Percentiles rank a stretch among this genome's conserved stretches.
phyloP scores from a whole-genome alignment of 2,329 filamentous ascomycete species.

The Teratosphaeria pseudoeucalypti region DNA sequence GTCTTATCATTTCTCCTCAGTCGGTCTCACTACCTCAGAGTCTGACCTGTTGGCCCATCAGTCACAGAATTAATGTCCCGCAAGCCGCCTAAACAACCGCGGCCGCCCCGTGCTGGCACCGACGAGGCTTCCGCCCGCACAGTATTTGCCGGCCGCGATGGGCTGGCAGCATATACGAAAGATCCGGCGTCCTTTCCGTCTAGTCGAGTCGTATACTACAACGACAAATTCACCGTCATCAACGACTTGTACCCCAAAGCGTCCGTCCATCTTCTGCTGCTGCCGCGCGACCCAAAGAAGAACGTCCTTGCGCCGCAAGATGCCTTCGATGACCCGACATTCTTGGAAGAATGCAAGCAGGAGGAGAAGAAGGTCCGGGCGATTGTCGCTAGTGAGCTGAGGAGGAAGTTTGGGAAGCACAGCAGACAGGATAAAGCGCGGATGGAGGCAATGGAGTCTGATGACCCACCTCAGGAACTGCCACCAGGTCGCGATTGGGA shows the following conservation, averaged over 20 bases:
- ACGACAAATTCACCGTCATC: slow-evolving; percentile 63
- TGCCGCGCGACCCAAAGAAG: slow-evolving; percentile 58
- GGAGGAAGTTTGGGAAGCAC: slow-evolving; percentile 52
- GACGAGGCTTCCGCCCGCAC: slow-evolving; percentile 19
- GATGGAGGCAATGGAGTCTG: slow-evolving; percentile 50
- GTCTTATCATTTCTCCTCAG: background rate
- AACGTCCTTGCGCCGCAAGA: slow-evolving; percentile 63
- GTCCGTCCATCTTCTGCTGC: slow-evolving; percentile 73
- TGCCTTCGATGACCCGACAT: slow-evolving; percentile 59
- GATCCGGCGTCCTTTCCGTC: slow-evolving; percentile 51
- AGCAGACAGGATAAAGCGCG: slow-evolving; percentile 56
- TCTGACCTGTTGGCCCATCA: slow-evolving; percentile 17
- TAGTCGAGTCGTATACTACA: slow-evolving; percentile 53
- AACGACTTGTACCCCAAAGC: slow-evolving; percentile 80
- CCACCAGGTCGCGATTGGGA: slow-evolving; percentile 71
- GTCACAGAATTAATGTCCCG: slow-evolving; percentile 36
- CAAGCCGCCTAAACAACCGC: slow-evolving; percentile 29
- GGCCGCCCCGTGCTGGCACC: slow-evolving; percentile 17
- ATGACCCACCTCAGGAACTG: slow-evolving; percentile 30
- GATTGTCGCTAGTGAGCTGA: slow-evolving; percentile 65
- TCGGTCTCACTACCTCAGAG: background rate
- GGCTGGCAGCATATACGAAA: slow-evolving; percentile 55
- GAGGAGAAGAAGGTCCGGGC: slow-evolving; percentile 52
- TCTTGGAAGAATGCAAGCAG: slow-evolving; percentile 52
- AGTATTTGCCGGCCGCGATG: slow-evolving; percentile 44